Evolutionary conservation across 305 asterid genomes (phyloP).

Genomic region (Ajuga reptans): DNA sequence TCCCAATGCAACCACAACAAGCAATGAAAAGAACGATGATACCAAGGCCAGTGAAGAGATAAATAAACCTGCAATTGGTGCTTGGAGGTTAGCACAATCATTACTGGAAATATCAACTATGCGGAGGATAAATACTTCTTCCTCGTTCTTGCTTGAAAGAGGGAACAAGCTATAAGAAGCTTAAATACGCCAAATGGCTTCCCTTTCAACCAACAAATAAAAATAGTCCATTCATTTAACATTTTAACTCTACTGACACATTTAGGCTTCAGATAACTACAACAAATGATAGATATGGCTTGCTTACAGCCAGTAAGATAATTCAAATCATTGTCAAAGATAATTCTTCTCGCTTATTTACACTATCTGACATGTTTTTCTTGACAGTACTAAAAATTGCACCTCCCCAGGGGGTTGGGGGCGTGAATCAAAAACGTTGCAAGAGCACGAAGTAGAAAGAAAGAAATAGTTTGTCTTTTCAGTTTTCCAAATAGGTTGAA

Average conservation of each 20-base stretch:
- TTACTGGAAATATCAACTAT: constrained; percentile 6
- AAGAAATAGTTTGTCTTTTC: too few relatives aligned
- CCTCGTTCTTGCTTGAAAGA: not conserved
- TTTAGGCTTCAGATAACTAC: too few relatives aligned
- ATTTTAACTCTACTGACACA: not conserved
- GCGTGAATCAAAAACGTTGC: too few relatives aligned
- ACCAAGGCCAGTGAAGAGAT: constrained; percentile 74
- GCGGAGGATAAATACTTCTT: not conserved
- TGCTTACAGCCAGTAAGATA: too few relatives aligned
- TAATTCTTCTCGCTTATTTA: too few relatives aligned
- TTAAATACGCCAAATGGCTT: not conserved
- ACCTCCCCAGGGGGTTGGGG: too few relatives aligned
- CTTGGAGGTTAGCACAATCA: constrained; percentile 8
- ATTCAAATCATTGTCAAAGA: too few relatives aligned
- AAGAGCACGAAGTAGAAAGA: too few relatives aligned
- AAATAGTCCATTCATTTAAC: not conserved
- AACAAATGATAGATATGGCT: not conserved
- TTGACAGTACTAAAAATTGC: too few relatives aligned
- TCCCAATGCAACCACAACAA: constrained; percentile 90
- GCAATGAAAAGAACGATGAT: constrained; percentile 60
- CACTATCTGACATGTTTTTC: too few relatives aligned
- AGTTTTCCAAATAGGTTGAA: too few relatives aligned
- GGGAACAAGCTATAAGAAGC: constrained; percentile 2
- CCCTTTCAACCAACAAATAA: not conserved
- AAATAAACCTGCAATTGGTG: constrained; percentile 75